phyloP scores from a whole-genome alignment of 768 basidiomycete genomes.

The Gloeophyllum trabeum region DNA sequence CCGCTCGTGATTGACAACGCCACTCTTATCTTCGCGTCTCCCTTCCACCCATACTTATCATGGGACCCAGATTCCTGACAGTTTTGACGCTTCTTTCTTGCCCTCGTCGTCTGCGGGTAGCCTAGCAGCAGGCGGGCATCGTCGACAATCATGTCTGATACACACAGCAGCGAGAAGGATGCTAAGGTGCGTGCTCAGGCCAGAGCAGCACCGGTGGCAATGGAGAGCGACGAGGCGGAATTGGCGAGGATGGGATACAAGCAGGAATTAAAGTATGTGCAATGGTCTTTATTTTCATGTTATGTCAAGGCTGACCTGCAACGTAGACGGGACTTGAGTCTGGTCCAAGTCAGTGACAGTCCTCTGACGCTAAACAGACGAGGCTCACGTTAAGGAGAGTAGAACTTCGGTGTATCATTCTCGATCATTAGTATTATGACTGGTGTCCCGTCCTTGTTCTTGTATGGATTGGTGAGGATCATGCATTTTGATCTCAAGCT shows the following conservation, averaged over 20 bases:
- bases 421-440: slow-evolving; percentile 71
- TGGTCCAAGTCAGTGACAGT: slow-evolving; percentile 39
- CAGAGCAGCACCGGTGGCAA: slow-evolving; percentile 1
- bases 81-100: too few species aligned
- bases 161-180: too few species aligned
- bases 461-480: slow-evolving; percentile 52
- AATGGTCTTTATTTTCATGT: not conserved
- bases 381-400: slow-evolving; percentile 2
- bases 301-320: not conserved
- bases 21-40: too few species aligned
- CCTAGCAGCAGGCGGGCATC: too few species aligned
- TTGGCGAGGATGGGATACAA: slow-evolving; percentile 64
- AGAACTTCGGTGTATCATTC: slow-evolving; percentile 71
- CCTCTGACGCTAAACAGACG: not conserved
- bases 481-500: too few species aligned
- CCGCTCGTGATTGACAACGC: too few species aligned
- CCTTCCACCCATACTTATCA: too few species aligned
- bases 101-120: too few species aligned
- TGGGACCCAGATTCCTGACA: too few species aligned
- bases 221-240: slow-evolving; percentile 45
- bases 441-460: slow-evolving; percentile 57
- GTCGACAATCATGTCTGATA: too few species aligned
- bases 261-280: slow-evolving; percentile 49
- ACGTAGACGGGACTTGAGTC: slow-evolving; percentile 45
- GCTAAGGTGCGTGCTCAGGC: not conserved